Evolutionary conservation across 2,329 filamentous ascomycete species (phyloP).

Genomic region (Byssothecium circinans): DNA sequence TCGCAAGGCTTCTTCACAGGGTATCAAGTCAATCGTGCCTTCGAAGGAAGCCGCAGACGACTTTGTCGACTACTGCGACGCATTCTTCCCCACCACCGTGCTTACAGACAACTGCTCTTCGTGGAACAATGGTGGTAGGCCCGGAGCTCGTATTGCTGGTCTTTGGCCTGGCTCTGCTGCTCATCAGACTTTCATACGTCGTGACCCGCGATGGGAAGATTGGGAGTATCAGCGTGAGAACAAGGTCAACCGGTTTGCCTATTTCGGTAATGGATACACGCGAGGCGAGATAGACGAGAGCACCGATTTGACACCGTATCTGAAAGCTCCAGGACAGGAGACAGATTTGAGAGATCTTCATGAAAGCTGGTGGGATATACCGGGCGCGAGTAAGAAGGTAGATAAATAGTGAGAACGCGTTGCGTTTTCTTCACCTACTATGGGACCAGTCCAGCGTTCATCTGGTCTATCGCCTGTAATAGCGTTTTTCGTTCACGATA

Average conservation of each 20-base stretch:
- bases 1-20: constrained; percentile 66
- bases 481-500: no score
- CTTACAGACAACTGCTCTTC: constrained; percentile 66
- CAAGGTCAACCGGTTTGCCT: constrained; percentile 58
- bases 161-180: constrained; percentile 70
- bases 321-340: constrained; percentile 55
- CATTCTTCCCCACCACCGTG: constrained; percentile 53
- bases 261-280: constrained; percentile 70
- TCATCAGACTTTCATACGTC: constrained; percentile 61
- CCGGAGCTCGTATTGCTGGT: constrained; percentile 66
- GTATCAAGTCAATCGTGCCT: constrained; percentile 64
- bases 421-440: no score
- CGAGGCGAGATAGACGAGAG: constrained; percentile 58
- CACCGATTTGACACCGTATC: constrained; percentile 66
- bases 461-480: no score
- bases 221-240: constrained; percentile 57
- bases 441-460: no score
- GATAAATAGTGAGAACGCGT: no score
- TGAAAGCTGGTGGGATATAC: constrained; percentile 63
- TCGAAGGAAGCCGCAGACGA: constrained; percentile 64
- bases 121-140: constrained; percentile 67
- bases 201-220: constrained; percentile 62
- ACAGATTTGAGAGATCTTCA: constrained; percentile 65
- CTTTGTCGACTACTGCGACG: constrained; percentile 61
- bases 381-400: constrained; percentile 24